These are phyloP conservation scores for Hymenoscyphus infarciens DNA, from an alignment of 2,329 filamentous ascomycete species.

Conservation along the genomic window DNA sequence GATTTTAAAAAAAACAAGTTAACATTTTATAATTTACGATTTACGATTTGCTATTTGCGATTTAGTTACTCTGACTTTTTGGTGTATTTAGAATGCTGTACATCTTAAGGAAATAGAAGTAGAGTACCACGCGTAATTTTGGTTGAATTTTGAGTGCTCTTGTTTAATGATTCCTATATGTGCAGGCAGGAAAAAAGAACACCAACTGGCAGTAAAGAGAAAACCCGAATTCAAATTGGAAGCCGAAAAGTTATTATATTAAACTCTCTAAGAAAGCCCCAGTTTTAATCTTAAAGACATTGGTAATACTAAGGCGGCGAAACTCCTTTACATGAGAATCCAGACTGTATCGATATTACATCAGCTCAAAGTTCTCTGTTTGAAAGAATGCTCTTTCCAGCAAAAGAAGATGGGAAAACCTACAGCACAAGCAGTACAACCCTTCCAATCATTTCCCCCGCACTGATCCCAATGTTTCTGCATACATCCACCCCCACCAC, in stretches of 20 bases:
- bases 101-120: too few species aligned
- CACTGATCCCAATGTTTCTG: constrained; percentile 23
- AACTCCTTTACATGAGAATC: constrained; percentile 17
- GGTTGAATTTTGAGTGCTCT: too few species aligned
- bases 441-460: constrained; percentile 23
- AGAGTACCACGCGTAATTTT: too few species aligned
- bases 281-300: constrained; percentile 15
- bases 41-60: too few species aligned
- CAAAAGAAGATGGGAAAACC: not conserved
- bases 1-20: too few species aligned
- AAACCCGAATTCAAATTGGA: not conserved
- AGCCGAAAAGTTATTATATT: not conserved
- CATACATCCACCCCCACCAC: constrained; percentile 12
- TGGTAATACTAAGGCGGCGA: constrained; percentile 22
- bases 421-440: constrained; percentile 22
- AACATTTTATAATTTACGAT: too few species aligned
- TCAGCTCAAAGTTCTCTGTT: not conserved
- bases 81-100: too few species aligned
- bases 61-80: too few species aligned
- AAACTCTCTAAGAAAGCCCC: not conserved
- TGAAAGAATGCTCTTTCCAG: not conserved
- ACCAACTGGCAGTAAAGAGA: not conserved
- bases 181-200: not conserved
- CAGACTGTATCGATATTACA: not conserved
- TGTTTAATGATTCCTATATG: too few species aligned